A percentile compares a stretch with the other conserved stretches of the same genome.
Evolutionary conservation across 805 yeast genomes (phyloP).

Genomic region (Yamadazyma paraphyllophila): DNA sequence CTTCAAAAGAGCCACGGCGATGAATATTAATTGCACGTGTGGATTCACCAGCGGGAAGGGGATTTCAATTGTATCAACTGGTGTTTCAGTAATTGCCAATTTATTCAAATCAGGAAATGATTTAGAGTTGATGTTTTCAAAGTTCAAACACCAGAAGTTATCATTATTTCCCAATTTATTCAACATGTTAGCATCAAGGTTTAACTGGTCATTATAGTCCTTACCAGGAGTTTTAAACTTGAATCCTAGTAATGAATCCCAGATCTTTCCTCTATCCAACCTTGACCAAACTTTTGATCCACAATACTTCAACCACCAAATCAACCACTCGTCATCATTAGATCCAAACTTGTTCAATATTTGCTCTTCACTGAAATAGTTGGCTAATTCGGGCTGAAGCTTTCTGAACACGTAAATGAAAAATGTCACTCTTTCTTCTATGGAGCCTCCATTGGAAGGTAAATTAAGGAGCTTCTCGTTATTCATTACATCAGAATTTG

Average conservation of each 20-base stretch:
- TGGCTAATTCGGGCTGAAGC: conserved; percentile 71
- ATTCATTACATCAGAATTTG: background rate
- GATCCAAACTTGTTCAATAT: conserved; percentile 54
- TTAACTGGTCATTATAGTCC: conserved; percentile 31
- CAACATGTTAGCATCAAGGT: conserved; percentile 28
- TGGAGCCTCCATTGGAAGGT: conserved; percentile 59
- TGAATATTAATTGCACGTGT: conserved; percentile 72
- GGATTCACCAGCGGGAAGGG: conserved; percentile 68
- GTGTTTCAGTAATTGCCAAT: background rate
- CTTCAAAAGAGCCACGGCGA: conserved; percentile 74
- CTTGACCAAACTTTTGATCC: conserved; percentile 85
- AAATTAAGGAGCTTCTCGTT: conserved; percentile 30
- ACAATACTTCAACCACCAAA: conserved; percentile 93
- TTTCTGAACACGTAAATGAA: conserved; percentile 63
- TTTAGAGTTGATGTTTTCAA: conserved; percentile 8
- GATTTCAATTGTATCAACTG: conserved; percentile 19
- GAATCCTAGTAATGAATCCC: conserved; percentile 89
- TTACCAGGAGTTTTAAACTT: conserved; percentile 39
- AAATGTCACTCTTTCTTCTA: conserved; percentile 64
- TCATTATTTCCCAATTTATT: conserved; percentile 57
- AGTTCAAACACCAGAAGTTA: conserved; percentile 51
- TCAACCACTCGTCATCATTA: conserved; percentile 81
- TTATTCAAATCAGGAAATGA: conserved; percentile 1
- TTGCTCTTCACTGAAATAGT: conserved; percentile 77
- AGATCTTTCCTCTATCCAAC: conserved; percentile 78